Evolutionary conservation across 225 moss, liverwort and hornwort species (phyloP).

Genomic region (Pseudoscleropodium purum): DNA sequence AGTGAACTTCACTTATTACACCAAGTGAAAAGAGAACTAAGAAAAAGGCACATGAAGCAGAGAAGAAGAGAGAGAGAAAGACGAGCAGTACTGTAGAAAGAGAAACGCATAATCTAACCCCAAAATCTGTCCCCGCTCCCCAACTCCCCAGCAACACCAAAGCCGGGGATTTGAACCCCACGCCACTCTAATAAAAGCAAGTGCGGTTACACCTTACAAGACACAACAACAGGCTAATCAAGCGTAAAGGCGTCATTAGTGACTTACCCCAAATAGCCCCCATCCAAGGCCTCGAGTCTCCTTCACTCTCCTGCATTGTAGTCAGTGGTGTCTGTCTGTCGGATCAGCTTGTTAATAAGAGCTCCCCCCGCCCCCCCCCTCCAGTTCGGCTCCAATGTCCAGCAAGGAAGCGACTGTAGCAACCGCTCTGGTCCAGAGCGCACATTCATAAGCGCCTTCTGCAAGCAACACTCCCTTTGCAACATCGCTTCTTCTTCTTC

Average conservation of each 20-base stretch:
- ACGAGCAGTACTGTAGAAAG: not conserved
- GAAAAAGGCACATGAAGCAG: not conserved
- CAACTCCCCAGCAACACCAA: conserved; percentile 15
- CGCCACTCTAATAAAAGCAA: conserved; percentile 25
- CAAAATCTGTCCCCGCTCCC: conserved; percentile 5
- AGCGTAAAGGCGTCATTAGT: conserved; percentile 18
- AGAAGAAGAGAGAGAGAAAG: not conserved
- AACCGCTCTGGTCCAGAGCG: not conserved
- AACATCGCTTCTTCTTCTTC: not conserved
- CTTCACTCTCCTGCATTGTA: conserved; percentile 6
- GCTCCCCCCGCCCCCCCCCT: not conserved
- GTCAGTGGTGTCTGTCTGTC: conserved; percentile 25
- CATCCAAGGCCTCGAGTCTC: not conserved
- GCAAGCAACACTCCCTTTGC: not conserved
- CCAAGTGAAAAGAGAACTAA: not conserved
- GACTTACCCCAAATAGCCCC: conserved; percentile 21
- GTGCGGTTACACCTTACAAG: conserved; percentile 26
- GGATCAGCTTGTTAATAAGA: conserved; percentile 20
- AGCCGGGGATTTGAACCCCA: not conserved
- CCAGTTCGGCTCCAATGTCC: not conserved
- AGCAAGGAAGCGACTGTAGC: not conserved
- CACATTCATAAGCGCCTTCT: not conserved
- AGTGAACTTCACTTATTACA: not conserved
- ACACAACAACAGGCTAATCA: conserved; percentile 26
- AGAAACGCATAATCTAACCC: not conserved